These are phyloP conservation scores for Cinchona pubescens DNA, from an alignment of 257 asterid species.

Conservation along the genomic window DNA sequence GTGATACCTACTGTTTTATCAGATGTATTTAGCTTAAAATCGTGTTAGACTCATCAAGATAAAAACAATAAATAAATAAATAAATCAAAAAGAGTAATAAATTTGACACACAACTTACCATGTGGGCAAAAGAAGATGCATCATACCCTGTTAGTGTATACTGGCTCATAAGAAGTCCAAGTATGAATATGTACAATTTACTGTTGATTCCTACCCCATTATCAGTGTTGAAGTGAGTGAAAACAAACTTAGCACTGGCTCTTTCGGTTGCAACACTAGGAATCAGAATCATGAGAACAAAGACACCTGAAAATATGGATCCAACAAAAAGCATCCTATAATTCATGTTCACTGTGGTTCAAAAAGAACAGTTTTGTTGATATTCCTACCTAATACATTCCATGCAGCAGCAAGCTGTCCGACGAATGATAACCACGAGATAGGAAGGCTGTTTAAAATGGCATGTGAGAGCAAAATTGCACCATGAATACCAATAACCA, in stretches of 20 bases:
- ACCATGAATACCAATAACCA: slow-evolving; percentile 68
- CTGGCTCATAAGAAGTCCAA: slow-evolving; percentile 96
- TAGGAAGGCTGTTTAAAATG: slow-evolving; percentile 75
- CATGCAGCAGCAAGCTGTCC: slow-evolving; percentile 94
- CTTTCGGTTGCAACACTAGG: slow-evolving; percentile 79
- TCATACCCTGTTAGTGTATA: slow-evolving; percentile 86
- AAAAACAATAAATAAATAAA: no score
- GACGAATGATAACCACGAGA: slow-evolving; percentile 68
- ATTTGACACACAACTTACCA: slow-evolving; percentile 50
- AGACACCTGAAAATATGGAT: slow-evolving; percentile 57
- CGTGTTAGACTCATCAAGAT: background rate
- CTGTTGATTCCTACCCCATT: slow-evolving; percentile 67
- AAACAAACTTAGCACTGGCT: slow-evolving; percentile 74
- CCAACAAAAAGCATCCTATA: background rate
- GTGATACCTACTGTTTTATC: background rate
- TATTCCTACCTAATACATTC: slow-evolving; percentile 67
- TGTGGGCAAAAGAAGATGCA: slow-evolving; percentile 97
- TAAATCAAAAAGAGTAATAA: background rate
- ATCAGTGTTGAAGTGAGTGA: slow-evolving; percentile 76
- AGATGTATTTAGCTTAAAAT: background rate
- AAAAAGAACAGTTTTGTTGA: background rate
- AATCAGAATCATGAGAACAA: slow-evolving; percentile 81
- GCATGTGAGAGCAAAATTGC: slow-evolving; percentile 74
- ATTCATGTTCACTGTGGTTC: background rate
- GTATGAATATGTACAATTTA: slow-evolving; percentile 64